Percentiles rank a stretch among this genome's conserved stretches.
phyloP scores from a whole-genome alignment of 495 filamentous ascomycete species.

The Physcia stellaris region DNA sequence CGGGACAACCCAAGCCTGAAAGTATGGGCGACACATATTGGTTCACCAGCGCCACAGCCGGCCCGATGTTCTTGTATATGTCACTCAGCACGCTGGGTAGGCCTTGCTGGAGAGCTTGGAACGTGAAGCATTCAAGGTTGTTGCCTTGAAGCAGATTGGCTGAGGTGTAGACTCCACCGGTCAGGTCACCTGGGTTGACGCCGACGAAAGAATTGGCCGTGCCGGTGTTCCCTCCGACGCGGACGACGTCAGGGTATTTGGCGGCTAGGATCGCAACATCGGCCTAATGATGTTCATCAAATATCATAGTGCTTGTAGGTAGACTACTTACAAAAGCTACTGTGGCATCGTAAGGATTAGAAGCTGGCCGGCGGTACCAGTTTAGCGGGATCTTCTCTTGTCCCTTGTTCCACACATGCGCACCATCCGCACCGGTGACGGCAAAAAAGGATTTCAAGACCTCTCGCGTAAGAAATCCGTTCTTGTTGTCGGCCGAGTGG shows the following conservation, averaged over 20 bases:
- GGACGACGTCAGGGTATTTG: slow-evolving; percentile 18
- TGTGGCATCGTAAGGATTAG: too few species aligned
- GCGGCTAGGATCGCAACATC: slow-evolving; percentile 24
- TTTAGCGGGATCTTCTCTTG: too few species aligned
- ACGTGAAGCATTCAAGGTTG: slow-evolving; percentile 34
- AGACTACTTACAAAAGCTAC: too few species aligned
- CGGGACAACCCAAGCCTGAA: too few species aligned
- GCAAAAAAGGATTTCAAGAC: slow-evolving; percentile 33
- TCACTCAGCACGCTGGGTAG: slow-evolving; percentile 29
- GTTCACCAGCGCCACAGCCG: too few species aligned
- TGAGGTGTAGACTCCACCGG: slow-evolving; percentile 34
- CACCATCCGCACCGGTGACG: slow-evolving; percentile 31
- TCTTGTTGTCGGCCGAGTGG: slow-evolving; percentile 21
- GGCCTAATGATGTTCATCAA: slow-evolving; percentile 14
- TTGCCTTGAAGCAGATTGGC: slow-evolving; percentile 28
- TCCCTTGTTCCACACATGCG: too few species aligned
- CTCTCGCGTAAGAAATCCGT: slow-evolving; percentile 23
- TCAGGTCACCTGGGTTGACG: slow-evolving; percentile 34
- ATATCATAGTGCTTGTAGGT: too few species aligned
- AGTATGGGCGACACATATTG: too few species aligned
- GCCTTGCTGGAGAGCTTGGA: slow-evolving; percentile 26
- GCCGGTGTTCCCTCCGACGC: slow-evolving; percentile 44
- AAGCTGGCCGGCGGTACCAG: too few species aligned
- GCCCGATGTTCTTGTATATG: slow-evolving; percentile 21
- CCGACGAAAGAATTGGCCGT: slow-evolving; percentile 39